A percentile compares a stretch with the other conserved stretches of the same genome.
phyloP scores from a whole-genome alignment of 2,329 filamentous ascomycete species.

The Ustulina deusta region DNA sequence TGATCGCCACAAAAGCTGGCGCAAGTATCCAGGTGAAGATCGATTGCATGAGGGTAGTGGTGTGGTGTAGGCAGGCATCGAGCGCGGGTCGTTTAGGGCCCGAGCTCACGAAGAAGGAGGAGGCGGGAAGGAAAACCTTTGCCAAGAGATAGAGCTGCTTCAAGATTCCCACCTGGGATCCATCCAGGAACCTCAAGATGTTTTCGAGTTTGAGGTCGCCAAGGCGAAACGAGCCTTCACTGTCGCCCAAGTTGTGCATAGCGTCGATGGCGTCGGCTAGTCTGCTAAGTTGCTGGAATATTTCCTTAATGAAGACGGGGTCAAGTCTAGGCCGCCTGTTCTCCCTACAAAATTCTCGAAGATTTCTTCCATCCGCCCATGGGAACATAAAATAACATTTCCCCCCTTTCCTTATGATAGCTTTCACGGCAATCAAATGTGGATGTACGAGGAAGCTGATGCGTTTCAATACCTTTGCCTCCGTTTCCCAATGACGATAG shows the following conservation, averaged over 20 bases:
- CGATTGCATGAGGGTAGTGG: too few relatives aligned
- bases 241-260: neutral
- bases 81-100: too few relatives aligned
- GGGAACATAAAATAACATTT: slow-evolving; percentile 19
- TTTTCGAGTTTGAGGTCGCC: slow-evolving; percentile 12
- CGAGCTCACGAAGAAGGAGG: too few relatives aligned
- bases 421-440: slow-evolving; percentile 1
- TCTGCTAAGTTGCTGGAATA: slow-evolving; percentile 4
- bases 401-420: neutral
- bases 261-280: neutral
- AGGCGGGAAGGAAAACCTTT: too few relatives aligned
- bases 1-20: neutral
- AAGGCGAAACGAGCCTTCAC: neutral
- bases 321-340: neutral
- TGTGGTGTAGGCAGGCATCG: too few relatives aligned
- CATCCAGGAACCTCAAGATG: slow-evolving; percentile 5
- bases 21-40: too few relatives aligned
- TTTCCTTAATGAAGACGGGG: neutral
- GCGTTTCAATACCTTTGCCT: neutral
- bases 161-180: slow-evolving; percentile 1
- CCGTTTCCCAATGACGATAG: neutral
- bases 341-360: slow-evolving; percentile 2
- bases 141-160: too few relatives aligned
- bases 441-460: neutral
- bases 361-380: slow-evolving; percentile 9